phyloP scores from a whole-genome alignment of 2,329 filamentous ascomycete species.

The Biscogniauxia mediterranea region DNA sequence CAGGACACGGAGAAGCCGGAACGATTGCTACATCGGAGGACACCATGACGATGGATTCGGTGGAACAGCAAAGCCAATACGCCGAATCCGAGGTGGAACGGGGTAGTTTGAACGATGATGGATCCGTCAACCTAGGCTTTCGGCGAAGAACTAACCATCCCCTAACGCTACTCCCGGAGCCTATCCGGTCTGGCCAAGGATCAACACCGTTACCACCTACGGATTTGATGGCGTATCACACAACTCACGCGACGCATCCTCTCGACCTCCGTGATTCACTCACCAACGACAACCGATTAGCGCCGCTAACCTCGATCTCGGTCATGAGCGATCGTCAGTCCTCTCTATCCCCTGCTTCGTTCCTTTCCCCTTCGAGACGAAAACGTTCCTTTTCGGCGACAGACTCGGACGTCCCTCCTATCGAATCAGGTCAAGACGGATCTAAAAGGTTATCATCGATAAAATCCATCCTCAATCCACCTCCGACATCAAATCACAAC shows the following conservation, averaged over 20 bases:
- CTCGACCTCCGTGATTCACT: conserved; percentile 43
- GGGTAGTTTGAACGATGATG: conserved; percentile 61
- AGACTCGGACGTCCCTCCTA: conserved; percentile 47
- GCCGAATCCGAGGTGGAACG: conserved; percentile 44
- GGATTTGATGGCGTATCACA: conserved; percentile 53
- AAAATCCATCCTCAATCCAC: conserved; percentile 70
- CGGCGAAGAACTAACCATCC: conserved; percentile 47
- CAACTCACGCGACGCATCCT: conserved; percentile 39
- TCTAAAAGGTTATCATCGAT: conserved; percentile 70
- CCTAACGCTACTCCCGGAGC: conserved; percentile 48
- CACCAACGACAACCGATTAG: conserved; percentile 57
- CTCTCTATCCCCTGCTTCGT: conserved; percentile 60
- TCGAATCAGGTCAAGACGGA: conserved; percentile 44
- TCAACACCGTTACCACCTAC: conserved; percentile 43
- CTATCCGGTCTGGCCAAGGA: conserved; percentile 42
- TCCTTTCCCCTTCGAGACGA: conserved; percentile 58
- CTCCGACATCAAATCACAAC: conserved; percentile 25
- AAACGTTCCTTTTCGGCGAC: conserved; percentile 67
- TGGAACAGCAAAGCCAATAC: conserved; percentile 41
- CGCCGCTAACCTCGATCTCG: conserved; percentile 51
- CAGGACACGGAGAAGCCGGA: conserved; percentile 49
- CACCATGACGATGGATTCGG: conserved; percentile 46
- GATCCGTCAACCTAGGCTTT: conserved; percentile 62
- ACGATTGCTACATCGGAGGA: conserved; percentile 36
- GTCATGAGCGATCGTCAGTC: conserved; percentile 49